Evolutionary conservation across 768 basidiomycete genomes (phyloP), one percentile per base, ranked within the genome.

Genomic region (Boletus fagicola): DNA sequence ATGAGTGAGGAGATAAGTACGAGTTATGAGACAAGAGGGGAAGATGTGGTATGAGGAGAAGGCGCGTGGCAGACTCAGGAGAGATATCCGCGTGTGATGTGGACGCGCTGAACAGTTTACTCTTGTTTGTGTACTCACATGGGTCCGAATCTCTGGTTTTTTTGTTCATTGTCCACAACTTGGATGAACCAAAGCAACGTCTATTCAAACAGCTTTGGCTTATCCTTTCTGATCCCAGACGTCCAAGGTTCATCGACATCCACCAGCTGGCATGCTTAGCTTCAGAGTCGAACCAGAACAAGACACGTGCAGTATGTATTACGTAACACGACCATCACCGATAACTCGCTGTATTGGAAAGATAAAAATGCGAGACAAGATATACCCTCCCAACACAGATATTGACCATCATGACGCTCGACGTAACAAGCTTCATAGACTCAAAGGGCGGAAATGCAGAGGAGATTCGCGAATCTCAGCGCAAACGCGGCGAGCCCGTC

Each of bases 391-490:
- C 36, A 38, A 28, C 33, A 7, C 10, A 20, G 20, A 59, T 40
- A 18, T 26, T 38, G 42, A 56, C 57, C 51, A 42, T 6, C 64
- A 94, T 93, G 92, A 94, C 92, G 16, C 78, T 94, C 63, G 92
- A 94, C 77, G 77, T 93, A 24, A 77, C 85, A 12, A 81, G 78
- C 54, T 94, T 94, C 64, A 90, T 94, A 63, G 86, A 91, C 68
- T 83, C 75, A 75, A 94, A 93, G 71, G 97, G 95, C 26, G 97
- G 97, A 36, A 91, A 97, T 76, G 85, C 95, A 16, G 86, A 90
- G 62, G 83, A 86, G 68, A 94, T 98, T 60, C 79, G 88, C 55
- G 93, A 93, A 66, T 98, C 95, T 4, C 96, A 99, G 77, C 79
- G 86, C 66, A 94, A 92, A 75, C 84, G 97, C 48, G 91, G 90